Percentiles rank a stretch among this genome's conserved stretches.
phyloP scores from a whole-genome alignment of 225 moss, liverwort and hornwort genomes.

The Physcomitrellopsis africana region DNA sequence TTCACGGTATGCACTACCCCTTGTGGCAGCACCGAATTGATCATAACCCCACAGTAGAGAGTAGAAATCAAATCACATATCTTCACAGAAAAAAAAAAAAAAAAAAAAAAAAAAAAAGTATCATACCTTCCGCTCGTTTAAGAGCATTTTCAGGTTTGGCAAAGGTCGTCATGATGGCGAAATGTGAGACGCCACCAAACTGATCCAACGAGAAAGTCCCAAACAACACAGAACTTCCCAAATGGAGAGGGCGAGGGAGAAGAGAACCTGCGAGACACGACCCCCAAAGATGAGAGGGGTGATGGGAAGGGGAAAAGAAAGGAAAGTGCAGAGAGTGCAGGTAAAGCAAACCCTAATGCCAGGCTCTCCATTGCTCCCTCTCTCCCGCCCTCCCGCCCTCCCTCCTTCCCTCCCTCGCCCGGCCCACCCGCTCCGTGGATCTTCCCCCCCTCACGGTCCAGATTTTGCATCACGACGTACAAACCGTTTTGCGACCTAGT shows the following conservation, averaged over 20 bases:
- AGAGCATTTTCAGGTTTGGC: conserved; percentile 98
- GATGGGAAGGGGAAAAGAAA: neutral
- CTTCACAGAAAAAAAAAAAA: neutral
- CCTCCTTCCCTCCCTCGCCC: no score
- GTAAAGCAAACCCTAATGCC: neutral
- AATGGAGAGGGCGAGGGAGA: conserved; percentile 13
- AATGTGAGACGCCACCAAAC: conserved; percentile 22
- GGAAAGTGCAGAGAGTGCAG: no score
- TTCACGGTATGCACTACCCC: neutral
- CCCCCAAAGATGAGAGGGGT: no score
- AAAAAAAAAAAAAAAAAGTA: neutral
- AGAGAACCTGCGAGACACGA: neutral
- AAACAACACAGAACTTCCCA: conserved; percentile 18
- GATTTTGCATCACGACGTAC: no score
- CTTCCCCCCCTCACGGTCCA: no score
- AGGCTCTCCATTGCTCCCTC: no score
- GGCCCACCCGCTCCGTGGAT: no score
- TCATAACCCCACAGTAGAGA: neutral
- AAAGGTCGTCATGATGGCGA: conserved; percentile 84
- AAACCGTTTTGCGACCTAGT: no score
- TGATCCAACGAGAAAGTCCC: neutral
- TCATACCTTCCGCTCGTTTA: conserved; percentile 91
- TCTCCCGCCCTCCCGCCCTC: no score
- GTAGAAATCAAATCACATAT: neutral
- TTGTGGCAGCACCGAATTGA: neutral